Evolutionary conservation across 1,284 basidiomycete species (phyloP).

Genomic region (Microbotryomycetes sp.): DNA sequence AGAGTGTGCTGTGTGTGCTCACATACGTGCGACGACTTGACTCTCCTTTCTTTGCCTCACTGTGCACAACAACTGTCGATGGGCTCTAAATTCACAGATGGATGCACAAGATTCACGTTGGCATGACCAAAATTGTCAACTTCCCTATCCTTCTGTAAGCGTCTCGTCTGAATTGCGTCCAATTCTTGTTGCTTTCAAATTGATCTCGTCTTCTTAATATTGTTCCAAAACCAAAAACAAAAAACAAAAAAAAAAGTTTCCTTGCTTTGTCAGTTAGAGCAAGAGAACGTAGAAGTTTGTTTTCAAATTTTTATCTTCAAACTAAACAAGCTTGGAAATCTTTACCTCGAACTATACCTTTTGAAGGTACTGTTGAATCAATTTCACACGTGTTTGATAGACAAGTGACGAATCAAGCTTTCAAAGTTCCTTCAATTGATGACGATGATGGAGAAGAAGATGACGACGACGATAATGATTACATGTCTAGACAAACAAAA

Average conservation of each 20-base stretch:
- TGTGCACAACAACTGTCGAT: slow-evolving; percentile 6
- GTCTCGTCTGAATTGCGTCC: background rate
- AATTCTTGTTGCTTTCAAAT: background rate
- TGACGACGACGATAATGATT: too few relatives aligned
- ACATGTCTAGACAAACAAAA: background rate
- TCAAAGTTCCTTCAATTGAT: slow-evolving; percentile 5
- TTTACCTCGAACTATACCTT: slow-evolving; percentile 7
- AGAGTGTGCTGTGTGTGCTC: background rate
- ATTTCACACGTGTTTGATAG: slow-evolving; percentile 18
- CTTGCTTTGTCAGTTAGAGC: slow-evolving; percentile 9
- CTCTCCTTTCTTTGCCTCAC: background rate
- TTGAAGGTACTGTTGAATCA: slow-evolving; percentile 12
- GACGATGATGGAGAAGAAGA: background rate
- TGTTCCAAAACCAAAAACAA: too few relatives aligned
- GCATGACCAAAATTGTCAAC: slow-evolving; percentile 25
- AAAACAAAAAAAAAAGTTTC: background rate
- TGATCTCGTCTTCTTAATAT: too few relatives aligned
- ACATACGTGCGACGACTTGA: background rate
- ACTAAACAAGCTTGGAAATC: background rate
- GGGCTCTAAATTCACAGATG: background rate
- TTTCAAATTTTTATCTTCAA: background rate
- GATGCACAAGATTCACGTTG: slow-evolving; percentile 31
- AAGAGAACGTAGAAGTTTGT: background rate
- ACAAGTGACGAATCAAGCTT: background rate
- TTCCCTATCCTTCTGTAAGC: slow-evolving; percentile 19